Conservation (phyloP, 768 basidiomycete genomes). For the Hericium alpestre region DNA sequence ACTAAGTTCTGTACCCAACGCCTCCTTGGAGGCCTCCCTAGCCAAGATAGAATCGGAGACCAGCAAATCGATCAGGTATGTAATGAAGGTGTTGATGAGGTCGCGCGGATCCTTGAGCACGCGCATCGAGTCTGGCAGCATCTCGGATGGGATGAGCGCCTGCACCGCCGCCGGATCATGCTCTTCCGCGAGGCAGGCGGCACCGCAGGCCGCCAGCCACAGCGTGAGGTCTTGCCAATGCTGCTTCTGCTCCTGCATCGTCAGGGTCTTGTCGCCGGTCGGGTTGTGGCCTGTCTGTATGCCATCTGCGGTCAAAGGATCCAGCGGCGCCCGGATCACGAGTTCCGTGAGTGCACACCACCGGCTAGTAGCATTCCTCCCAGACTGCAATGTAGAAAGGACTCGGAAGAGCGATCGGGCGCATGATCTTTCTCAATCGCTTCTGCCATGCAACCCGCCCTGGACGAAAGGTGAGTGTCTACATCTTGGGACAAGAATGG, state of each 20-base stretch:
- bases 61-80: constrained; percentile 58
- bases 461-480: constrained; percentile 13
- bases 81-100: constrained; percentile 56
- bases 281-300: constrained; percentile 19
- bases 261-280: constrained; percentile 26
- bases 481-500: background rate
- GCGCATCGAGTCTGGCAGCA: constrained; percentile 67
- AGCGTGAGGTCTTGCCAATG: constrained; percentile 84
- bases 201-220: constrained; percentile 67
- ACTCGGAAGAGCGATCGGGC: constrained; percentile 50
- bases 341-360: constrained; percentile 60
- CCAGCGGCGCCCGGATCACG: constrained; percentile 29
- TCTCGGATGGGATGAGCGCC: constrained; percentile 41
- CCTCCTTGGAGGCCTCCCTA: constrained; percentile 73
- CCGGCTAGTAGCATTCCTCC: constrained; percentile 72
- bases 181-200: constrained; percentile 47
- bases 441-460: constrained; percentile 77
- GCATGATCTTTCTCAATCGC: constrained; percentile 61
- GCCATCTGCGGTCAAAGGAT: constrained; percentile 20
- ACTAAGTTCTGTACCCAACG: constrained; percentile 70
- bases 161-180: constrained; percentile 41
- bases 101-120: constrained; percentile 45
- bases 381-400: constrained; percentile 70
- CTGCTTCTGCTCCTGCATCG: constrained; percentile 52
- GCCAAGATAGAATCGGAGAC: constrained; percentile 51